These are phyloP conservation scores for Podaxis pistillaris DNA, from an alignment of 768 basidiomycete species.

Conservation along the genomic window DNA sequence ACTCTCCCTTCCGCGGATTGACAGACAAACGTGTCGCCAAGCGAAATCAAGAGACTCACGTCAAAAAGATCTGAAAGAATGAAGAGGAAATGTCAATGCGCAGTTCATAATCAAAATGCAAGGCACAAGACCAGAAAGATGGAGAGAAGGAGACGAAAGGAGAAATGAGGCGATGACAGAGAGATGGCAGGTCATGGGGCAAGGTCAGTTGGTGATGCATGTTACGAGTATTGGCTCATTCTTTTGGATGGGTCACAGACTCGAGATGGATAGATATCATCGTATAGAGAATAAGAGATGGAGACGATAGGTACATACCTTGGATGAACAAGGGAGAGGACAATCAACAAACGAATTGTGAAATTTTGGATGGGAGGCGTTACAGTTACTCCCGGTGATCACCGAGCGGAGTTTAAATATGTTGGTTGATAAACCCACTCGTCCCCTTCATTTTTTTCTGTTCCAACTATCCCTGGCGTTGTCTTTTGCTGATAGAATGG, in stretches of 20 bases:
- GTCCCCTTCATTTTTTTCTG: constrained; percentile 3
- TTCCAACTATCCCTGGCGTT: background rate
- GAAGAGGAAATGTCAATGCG: background rate
- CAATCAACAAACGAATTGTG: background rate
- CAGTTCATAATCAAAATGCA: background rate
- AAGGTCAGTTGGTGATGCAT: constrained; percentile 68
- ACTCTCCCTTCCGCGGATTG: background rate
- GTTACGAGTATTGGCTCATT: constrained; percentile 74
- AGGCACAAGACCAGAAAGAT: background rate
- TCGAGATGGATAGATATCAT: constrained; percentile 75
- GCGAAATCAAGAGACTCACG: background rate
- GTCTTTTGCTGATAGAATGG: constrained; percentile 5
- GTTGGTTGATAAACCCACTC: background rate
- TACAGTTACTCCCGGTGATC: background rate
- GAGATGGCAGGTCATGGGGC: background rate
- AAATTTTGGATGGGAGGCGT: background rate
- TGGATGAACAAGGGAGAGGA: background rate
- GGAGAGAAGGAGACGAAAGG: constrained; percentile 13
- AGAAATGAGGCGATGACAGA: constrained; percentile 11
- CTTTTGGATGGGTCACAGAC: constrained; percentile 58
- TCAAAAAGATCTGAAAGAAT: background rate
- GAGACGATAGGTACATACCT: constrained; percentile 31
- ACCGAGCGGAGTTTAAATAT: background rate
- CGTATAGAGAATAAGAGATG: constrained; percentile 30
- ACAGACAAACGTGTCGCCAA: background rate